These are phyloP conservation scores for Bruguiera gymnorhiza DNA, from an alignment of 345 rosid genomes.

Conservation along the genomic window DNA sequence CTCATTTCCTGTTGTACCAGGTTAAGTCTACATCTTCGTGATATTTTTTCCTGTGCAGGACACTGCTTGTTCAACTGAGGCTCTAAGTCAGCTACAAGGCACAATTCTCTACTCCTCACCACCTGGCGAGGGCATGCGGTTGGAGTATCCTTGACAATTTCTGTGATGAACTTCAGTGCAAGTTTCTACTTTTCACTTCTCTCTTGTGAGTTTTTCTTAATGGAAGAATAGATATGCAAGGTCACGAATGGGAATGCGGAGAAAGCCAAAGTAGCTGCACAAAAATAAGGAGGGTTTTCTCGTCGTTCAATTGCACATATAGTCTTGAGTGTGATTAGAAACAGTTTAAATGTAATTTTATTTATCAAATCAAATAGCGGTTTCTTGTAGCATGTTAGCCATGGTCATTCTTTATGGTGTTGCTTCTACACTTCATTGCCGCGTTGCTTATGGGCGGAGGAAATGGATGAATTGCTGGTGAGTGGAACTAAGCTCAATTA, in stretches of 20 bases:
- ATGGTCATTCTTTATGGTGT: neutral
- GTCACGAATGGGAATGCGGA: constrained; percentile 87
- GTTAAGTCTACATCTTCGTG: too few species aligned
- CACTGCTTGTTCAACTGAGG: constrained; percentile 63
- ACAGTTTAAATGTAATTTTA: neutral
- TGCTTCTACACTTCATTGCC: too few species aligned
- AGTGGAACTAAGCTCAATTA: too few species aligned
- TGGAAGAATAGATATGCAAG: constrained; percentile 61
- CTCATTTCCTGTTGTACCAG: too few species aligned
- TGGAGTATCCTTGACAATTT: constrained; percentile 73
- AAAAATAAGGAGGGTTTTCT: neutral
- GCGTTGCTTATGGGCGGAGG: too few species aligned
- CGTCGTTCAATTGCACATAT: neutral
- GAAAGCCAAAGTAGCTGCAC: constrained; percentile 37
- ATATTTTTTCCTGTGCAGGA: constrained; percentile 41
- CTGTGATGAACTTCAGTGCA: neutral
- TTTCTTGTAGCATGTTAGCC: neutral
- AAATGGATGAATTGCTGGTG: too few species aligned
- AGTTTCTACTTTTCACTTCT: neutral
- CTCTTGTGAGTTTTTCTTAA: too few species aligned
- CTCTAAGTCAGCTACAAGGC: constrained; percentile 71
- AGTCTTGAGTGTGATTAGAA: constrained; percentile 4
- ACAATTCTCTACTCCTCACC: constrained; percentile 63
- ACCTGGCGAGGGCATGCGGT: constrained; percentile 73
- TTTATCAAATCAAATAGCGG: neutral